Conservation (phyloP, 768 basidiomycete genomes). For the Suillus decipiens region DNA sequence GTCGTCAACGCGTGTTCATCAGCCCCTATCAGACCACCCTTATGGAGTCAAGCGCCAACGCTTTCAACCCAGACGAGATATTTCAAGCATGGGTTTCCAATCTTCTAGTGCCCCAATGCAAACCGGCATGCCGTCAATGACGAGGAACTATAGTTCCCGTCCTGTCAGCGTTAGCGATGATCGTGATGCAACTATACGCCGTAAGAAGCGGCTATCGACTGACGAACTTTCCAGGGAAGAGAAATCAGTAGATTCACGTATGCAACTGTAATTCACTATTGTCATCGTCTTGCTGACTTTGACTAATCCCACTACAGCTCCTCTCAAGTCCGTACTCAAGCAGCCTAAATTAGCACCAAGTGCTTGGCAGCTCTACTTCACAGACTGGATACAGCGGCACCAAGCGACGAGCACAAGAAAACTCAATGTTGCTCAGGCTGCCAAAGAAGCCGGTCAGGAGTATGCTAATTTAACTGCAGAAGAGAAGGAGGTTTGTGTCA, state of each 20-base stretch:
- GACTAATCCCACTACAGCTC: constrained; percentile 45
- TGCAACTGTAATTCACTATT: constrained; percentile 33
- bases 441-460: constrained; percentile 91
- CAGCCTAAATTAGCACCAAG: constrained; percentile 92
- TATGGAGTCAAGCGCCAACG: constrained; percentile 43
- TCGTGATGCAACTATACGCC: constrained; percentile 73
- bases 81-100: constrained; percentile 56
- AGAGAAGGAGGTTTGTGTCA: constrained; percentile 74
- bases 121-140: constrained; percentile 46
- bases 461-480: constrained; percentile 77
- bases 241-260: constrained; percentile 49
- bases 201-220: constrained; percentile 50
- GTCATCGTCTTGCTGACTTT: constrained; percentile 32
- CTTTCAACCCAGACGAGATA: constrained; percentile 41
- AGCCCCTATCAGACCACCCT: constrained; percentile 44
- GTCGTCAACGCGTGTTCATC: constrained; percentile 47
- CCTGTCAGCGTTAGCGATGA: constrained; percentile 61
- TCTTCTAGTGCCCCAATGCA: constrained; percentile 72
- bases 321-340: constrained; percentile 74
- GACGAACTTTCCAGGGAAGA: constrained; percentile 39
- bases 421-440: constrained; percentile 92
- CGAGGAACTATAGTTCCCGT: constrained; percentile 59
- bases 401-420: constrained; percentile 80
- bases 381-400: constrained; percentile 90
- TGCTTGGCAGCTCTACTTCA: constrained; percentile 96